A percentile compares a stretch with the other conserved stretches of the same genome.
Evolutionary conservation across 1,139 yeast species (phyloP).

Genomic region (Kurtzmaniella quercitrusa): DNA sequence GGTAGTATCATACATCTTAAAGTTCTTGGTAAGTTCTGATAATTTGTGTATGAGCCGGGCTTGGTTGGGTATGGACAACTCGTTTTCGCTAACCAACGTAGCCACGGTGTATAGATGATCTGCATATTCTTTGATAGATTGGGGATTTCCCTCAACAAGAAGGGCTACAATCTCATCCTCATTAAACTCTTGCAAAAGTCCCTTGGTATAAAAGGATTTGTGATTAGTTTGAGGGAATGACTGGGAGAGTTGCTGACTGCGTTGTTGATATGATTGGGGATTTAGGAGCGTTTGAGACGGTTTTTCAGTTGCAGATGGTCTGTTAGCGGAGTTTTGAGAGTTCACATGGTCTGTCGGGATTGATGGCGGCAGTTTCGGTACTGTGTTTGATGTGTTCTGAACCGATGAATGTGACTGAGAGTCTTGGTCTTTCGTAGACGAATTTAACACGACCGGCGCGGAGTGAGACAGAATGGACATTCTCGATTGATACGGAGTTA

Average conservation of each 20-base stretch:
- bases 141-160: slow-evolving; percentile 27
- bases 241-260: background rate
- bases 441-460: background rate
- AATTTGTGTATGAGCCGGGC: slow-evolving; percentile 22
- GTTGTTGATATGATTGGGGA: too few relatives aligned
- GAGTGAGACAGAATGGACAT: background rate
- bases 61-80: slow-evolving; percentile 13
- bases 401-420: background rate
- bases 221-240: background rate
- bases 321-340: too few relatives aligned
- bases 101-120: slow-evolving; percentile 33
- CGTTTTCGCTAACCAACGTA: slow-evolving; percentile 20
- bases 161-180: slow-evolving; percentile 27
- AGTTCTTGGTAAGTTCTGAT: slow-evolving; percentile 21
- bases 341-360: too few relatives aligned
- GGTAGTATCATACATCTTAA: slow-evolving; percentile 20
- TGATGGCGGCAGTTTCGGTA: too few relatives aligned
- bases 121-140: slow-evolving; percentile 31
- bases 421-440: background rate
- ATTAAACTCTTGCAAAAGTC: slow-evolving; percentile 10
- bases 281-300: too few relatives aligned
- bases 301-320: too few relatives aligned
- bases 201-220: slow-evolving; percentile 2
- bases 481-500: background rate
- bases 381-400: too few relatives aligned